Evolutionary conservation across 2,329 filamentous ascomycete species (phyloP), one percentile per base, ranked within the genome.

Genomic region (Paracorniculantispora psalliotae): DNA sequence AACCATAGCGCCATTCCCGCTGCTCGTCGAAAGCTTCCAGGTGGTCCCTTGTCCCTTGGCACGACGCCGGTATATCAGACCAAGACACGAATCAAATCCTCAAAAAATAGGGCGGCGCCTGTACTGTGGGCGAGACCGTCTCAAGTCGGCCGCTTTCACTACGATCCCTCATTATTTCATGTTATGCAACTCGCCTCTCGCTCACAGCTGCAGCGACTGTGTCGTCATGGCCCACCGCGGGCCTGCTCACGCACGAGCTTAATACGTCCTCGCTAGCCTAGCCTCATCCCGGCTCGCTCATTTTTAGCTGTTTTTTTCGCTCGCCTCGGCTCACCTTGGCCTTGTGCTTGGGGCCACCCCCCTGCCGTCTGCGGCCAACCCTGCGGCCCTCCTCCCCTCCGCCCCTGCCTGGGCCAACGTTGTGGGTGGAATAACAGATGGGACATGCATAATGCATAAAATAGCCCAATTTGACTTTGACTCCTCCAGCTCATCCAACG

Each of bases 381-480:
- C 44, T 50, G 37, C 37, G 37, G 41, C 43, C 39, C 46, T 17
- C 53, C 21, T 57, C 54, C 43, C 19, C 26, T 15, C 44, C 21
- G n/a, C 47, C 48, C 56, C 39, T 59, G 48, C 56, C 13, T 35
- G 33, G 35, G 25, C 44, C 44, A 49, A 37, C 28, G 37, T 44
- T 23, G 37, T 54, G 19, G 26, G 55, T 50, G 26, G 55, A 26
- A 57, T 57, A 48, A 35, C 43, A 57, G 35, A 57, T 50, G 26
- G 46, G 26, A 50, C 46, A 21, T 57, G 55, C 55, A 57, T 57
- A 51, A 57, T 51, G 55, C 55, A 57, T 57, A 57, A 57, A 50
- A 51, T 44, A 23, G 55, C 35, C 55, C 55, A 57, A 57, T 57
- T 57, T 57, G 55, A 30, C 55, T 25, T 12, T 41, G 33, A n/a